These are phyloP conservation scores for Phytophthora fragariaefolia DNA, from an alignment of 352 stramenopile species.

Conservation along the genomic window DNA sequence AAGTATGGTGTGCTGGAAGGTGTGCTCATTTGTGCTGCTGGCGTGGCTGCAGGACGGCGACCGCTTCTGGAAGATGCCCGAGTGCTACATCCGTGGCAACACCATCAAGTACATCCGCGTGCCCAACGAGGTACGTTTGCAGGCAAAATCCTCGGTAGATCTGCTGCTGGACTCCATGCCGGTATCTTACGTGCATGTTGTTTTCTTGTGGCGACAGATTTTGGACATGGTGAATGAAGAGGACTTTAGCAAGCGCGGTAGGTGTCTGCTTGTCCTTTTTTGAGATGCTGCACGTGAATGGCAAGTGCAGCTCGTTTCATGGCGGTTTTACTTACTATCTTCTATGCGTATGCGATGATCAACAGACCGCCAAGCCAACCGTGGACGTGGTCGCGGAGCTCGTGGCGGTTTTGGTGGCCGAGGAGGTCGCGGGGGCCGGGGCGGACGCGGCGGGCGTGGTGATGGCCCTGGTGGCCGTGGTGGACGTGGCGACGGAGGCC, in stretches of 20 bases:
- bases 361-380: slow-evolving; percentile 74
- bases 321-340: slow-evolving; percentile 17
- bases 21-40: not conserved
- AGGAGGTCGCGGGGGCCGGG: slow-evolving; percentile 49
- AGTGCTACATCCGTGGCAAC: slow-evolving; percentile 98
- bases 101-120: slow-evolving; percentile 99
- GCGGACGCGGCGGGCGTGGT: slow-evolving; percentile 45
- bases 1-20: not conserved
- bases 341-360: slow-evolving; percentile 13
- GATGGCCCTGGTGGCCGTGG: slow-evolving; percentile 39
- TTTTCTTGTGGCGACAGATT: slow-evolving; percentile 46
- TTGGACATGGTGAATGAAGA: slow-evolving; percentile 96
- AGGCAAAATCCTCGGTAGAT: not conserved
- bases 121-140: slow-evolving; percentile 93
- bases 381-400: slow-evolving; percentile 74
- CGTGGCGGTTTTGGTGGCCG: slow-evolving; percentile 59
- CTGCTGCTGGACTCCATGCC: not conserved
- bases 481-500: slow-evolving; percentile 39
- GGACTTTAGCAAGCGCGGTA: slow-evolving; percentile 87
- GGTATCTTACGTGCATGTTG: not conserved
- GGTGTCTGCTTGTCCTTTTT: slow-evolving; percentile 4
- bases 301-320: slow-evolving; percentile 9
- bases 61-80: slow-evolving; percentile 98
- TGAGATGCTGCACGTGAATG: not conserved
- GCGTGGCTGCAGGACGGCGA: slow-evolving; percentile 89